These are phyloP conservation scores for Solanum peruvianum DNA, from an alignment of 257 asterid genomes.

Conservation along the genomic window DNA sequence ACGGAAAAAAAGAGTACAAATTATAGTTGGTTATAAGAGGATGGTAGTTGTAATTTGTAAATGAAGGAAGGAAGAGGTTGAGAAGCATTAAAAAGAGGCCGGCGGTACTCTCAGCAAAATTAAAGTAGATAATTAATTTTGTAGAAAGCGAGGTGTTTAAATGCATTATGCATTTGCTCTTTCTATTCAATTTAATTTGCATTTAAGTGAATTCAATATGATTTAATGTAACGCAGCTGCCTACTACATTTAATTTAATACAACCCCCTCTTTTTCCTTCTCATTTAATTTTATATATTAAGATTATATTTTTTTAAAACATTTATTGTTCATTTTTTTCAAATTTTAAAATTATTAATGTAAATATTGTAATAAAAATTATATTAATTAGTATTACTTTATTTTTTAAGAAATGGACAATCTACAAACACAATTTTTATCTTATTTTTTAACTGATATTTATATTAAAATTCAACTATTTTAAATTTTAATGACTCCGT, in stretches of 20 bases:
- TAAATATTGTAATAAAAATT: too few species aligned
- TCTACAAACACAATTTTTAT: not conserved
- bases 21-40: not conserved
- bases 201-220: conserved; percentile 20
- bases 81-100: not conserved
- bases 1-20: not conserved
- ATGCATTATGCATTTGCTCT: conserved; percentile 2
- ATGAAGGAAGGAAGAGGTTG: conserved; percentile 22
- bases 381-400: too few species aligned
- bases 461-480: too few species aligned
- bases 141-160: conserved; percentile 29
- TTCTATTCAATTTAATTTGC: conserved; percentile 16
- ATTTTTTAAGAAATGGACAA: not conserved
- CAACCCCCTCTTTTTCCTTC: not conserved
- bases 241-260: conserved; percentile 1
- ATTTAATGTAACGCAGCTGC: conserved; percentile 33
- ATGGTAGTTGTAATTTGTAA: conserved; percentile 7
- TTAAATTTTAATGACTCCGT: rapidly evolving
- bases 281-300: not conserved
- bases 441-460: too few species aligned
- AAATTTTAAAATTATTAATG: too few species aligned
- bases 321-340: too few species aligned
- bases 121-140: conserved; percentile 5
- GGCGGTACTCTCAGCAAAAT: conserved; percentile 4
- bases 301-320: not conserved